Percentiles rank a stretch among this genome's conserved stretches.
Conservation (phyloP, 2,329 filamentous ascomycete species). For the Trichoderma aggressivum region DNA sequence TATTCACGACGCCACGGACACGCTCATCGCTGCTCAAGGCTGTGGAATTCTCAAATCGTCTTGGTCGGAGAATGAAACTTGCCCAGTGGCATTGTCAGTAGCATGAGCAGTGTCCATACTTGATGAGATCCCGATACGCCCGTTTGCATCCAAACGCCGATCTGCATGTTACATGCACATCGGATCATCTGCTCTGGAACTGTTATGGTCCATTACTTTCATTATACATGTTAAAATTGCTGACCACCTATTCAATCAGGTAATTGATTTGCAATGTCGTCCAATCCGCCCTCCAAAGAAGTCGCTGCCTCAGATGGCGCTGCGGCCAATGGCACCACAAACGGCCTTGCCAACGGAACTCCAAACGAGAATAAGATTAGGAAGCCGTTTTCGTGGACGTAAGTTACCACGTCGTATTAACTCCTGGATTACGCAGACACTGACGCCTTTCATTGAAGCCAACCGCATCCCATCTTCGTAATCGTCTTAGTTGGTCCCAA, state of each 20-base stretch:
- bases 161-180: background rate
- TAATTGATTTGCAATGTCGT: background rate
- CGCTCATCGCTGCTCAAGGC: too few relatives aligned
- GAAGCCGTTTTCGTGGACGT: conserved; percentile 39
- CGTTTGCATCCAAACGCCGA: background rate
- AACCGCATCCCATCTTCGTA: conserved; percentile 55
- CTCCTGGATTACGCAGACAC: background rate
- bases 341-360: background rate
- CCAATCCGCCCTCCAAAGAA: background rate
- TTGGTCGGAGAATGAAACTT: background rate
- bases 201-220: background rate
- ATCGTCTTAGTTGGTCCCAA: conserved; percentile 52
- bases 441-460: conserved; percentile 24
- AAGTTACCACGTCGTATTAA: conserved; percentile 17
- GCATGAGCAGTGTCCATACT: background rate
- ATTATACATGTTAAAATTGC: background rate
- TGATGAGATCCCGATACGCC: background rate
- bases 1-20: background rate
- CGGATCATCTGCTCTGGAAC: background rate
- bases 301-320: background rate
- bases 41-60: background rate
- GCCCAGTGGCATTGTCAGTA: background rate
- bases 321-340: background rate
- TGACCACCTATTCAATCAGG: background rate
- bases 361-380: background rate